These are phyloP conservation scores for Kockovaella imperatae DNA, from an alignment of 768 basidiomycete species.

Conservation along the genomic window DNA sequence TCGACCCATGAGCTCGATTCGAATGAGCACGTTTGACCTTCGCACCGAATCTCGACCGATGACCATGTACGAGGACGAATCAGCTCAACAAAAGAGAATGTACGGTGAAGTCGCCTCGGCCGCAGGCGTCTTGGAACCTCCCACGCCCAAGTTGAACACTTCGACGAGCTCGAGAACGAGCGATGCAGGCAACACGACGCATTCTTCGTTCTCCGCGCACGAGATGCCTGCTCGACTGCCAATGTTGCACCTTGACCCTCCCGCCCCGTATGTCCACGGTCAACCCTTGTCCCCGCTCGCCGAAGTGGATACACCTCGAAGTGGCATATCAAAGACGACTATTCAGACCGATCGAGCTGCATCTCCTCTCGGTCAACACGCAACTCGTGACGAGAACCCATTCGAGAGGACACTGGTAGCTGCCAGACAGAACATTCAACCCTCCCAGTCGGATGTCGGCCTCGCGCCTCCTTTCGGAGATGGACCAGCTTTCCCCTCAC, in stretches of 20 bases:
- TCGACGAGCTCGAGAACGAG: conserved; percentile 3
- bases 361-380: neutral
- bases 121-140: conserved; percentile 31
- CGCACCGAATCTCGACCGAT: conserved; percentile 19
- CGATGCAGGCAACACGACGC: conserved; percentile 1
- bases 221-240: conserved; percentile 20
- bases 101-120: conserved; percentile 29
- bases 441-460: conserved; percentile 4
- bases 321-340: neutral
- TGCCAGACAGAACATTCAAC: neutral
- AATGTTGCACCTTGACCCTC: conserved; percentile 8
- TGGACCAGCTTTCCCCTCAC: conserved; percentile 20
- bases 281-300: conserved; percentile 29
- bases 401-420: conserved; percentile 15
- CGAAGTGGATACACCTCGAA: conserved; percentile 33
- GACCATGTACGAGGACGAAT: conserved; percentile 25
- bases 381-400: conserved; percentile 18
- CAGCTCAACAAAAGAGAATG: conserved; percentile 25
- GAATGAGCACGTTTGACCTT: conserved; percentile 18
- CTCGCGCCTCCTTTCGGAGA: conserved; percentile 15
- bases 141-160: conserved; percentile 17
- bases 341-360: neutral
- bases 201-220: conserved; percentile 21
- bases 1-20: conserved; percentile 20
- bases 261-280: conserved; percentile 34